A percentile compares a stretch with the other conserved stretches of the same genome.
Conservation (phyloP, 805 yeast genomes). For the Helenozyma rhizophorensis region DNA sequence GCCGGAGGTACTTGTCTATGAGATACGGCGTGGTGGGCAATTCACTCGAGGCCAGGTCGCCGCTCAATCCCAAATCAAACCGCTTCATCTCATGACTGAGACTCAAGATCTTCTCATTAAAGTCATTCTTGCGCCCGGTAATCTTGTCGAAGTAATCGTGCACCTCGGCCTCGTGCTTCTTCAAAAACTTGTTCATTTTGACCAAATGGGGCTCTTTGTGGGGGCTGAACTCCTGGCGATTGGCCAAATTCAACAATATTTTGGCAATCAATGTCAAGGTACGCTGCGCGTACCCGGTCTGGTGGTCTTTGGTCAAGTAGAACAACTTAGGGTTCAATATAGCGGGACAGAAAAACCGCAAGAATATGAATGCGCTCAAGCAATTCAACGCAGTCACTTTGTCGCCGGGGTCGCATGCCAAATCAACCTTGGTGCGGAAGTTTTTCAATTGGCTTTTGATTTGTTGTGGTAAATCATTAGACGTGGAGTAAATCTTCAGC, state of each 20-base stretch:
- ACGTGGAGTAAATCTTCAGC: constrained; percentile 58
- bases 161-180: constrained; percentile 52
- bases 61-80: constrained; percentile 54
- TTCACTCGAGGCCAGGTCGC: constrained; percentile 46
- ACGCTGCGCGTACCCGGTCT: constrained; percentile 66
- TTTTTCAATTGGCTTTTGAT: constrained; percentile 61
- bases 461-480: constrained; percentile 69
- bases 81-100: constrained; percentile 54
- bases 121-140: constrained; percentile 66
- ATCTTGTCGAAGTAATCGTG: constrained; percentile 67
- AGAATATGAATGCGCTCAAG: constrained; percentile 75
- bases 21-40: constrained; percentile 65
- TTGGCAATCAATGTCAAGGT: constrained; percentile 82
- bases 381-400: constrained; percentile 59
- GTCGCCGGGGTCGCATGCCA: constrained; percentile 54
- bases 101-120: constrained; percentile 53
- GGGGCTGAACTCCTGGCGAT: constrained; percentile 64
- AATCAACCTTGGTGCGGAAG: constrained; percentile 61
- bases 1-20: constrained; percentile 60
- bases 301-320: constrained; percentile 65
- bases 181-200: constrained; percentile 65
- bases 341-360: constrained; percentile 79
- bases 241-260: constrained; percentile 72
- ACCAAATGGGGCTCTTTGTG: constrained; percentile 81
- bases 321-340: constrained; percentile 85